A percentile compares a stretch with the other conserved stretches of the same genome.
Evolutionary conservation across 208 protist species (phyloP).

Genomic region (Perkinsela sp.): DNA sequence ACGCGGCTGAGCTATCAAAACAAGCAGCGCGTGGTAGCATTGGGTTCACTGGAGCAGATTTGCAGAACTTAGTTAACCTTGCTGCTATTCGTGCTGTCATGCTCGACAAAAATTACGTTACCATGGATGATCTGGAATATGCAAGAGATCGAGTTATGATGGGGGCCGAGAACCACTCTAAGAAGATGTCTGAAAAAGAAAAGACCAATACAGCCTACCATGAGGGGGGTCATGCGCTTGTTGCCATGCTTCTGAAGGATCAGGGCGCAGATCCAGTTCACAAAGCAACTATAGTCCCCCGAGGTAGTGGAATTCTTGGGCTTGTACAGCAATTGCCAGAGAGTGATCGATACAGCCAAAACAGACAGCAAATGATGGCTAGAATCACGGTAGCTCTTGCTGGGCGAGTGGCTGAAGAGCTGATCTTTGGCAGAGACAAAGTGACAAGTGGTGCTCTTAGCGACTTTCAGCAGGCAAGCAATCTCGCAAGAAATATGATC

Average conservation of each 20-base stretch:
- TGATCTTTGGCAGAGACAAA: conserved; percentile 71
- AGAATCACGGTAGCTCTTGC: conserved; percentile 52
- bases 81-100: conserved; percentile 53
- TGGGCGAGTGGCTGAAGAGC: conserved; percentile 78
- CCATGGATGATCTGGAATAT: conserved; percentile 53
- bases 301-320: conserved; percentile 60
- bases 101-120: conserved; percentile 35
- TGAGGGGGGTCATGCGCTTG: conserved; percentile 51
- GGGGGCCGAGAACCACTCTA: conserved; percentile 38
- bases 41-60: conserved; percentile 64
- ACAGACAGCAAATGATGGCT: conserved; percentile 39
- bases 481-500: conserved; percentile 58
- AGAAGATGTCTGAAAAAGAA: conserved; percentile 50
- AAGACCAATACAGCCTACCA: conserved; percentile 56
- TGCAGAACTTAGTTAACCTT: conserved; percentile 70
- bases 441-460: conserved; percentile 67
- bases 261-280: conserved; percentile 52
- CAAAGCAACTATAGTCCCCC: conserved; percentile 65
- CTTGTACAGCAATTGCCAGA: conserved; percentile 57
- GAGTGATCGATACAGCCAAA: conserved; percentile 52
- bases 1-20: conserved; percentile 11
- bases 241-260: conserved; percentile 32
- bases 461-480: conserved; percentile 63
- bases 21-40: conserved; percentile 48
- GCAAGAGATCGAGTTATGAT: conserved; percentile 67